A percentile compares a stretch with the other conserved stretches of the same genome.
Evolutionary conservation across 75 land plant species (phyloP).

Genomic region (Selaginella moellendorffii): DNA sequence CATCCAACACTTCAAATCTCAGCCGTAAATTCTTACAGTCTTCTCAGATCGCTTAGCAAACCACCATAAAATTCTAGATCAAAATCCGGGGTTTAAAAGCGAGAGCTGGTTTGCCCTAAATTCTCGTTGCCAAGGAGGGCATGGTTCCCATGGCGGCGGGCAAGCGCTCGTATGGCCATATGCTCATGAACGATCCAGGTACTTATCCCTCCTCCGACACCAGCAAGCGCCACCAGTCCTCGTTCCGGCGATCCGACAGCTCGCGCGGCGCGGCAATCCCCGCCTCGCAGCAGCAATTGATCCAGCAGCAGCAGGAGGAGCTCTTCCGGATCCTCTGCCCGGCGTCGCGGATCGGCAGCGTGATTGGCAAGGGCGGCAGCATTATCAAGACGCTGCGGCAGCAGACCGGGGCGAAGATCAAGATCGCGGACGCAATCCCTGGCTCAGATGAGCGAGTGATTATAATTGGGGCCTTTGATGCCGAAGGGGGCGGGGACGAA

Average conservation of each 20-base stretch:
- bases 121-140: too few species aligned
- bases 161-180: not conserved
- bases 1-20: too few species aligned
- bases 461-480: slow-evolving; percentile 17
- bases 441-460: slow-evolving; percentile 69
- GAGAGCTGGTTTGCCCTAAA: too few species aligned
- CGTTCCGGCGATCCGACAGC: not conserved
- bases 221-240: not conserved
- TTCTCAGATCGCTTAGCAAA: too few species aligned
- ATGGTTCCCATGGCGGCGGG: not conserved
- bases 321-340: slow-evolving; percentile 50
- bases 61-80: too few species aligned
- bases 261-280: not conserved
- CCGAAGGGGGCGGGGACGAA: not conserved
- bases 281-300: not conserved
- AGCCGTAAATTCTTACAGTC: too few species aligned
- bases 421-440: slow-evolving; percentile 36
- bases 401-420: slow-evolving; percentile 71
- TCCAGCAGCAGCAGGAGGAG: not conserved
- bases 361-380: slow-evolving; percentile 65
- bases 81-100: too few species aligned
- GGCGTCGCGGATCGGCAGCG: slow-evolving; percentile 43
- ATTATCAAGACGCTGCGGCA: slow-evolving; percentile 49
- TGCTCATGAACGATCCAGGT: not conserved
- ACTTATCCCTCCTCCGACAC: not conserved